Base-by-base conservation (phyloP, 2,329 filamentous ascomycete species). In the Colletotrichum noveboracense region DNA sequence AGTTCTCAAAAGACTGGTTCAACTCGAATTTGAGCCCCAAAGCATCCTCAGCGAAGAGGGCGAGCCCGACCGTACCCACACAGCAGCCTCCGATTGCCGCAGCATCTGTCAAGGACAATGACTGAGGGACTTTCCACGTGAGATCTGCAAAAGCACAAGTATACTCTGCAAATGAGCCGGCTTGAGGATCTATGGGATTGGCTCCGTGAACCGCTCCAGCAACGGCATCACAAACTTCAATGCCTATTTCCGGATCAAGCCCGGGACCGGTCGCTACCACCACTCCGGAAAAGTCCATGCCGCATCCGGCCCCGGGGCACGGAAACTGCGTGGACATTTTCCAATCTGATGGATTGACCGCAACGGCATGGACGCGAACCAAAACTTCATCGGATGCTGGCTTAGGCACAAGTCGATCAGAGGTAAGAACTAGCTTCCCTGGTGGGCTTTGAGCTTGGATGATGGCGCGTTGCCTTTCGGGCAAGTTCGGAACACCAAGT, bases 281-380 rank as follows among this genome's bases (percentile, higher is more conserved):
- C 13, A 78, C 79, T 32, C 84, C 84, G 10, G 81, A 79, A 74
- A 82, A 86, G 75, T 86, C 84, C 64, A 71, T 79, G 2, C 85
- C 85, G 24, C 78, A 56, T 8, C 82, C 78, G 30, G 82, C 80
- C 1, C 84, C 84, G 4, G 79, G 76, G 14, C 78, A 78, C 2
- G 79, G 70, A 60, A 78, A 78, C 60, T 77, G 76, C 16, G 80
- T 80, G 61, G 79, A 61, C 76, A 83, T 81, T 72, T 86, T 86
- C 66, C 77, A 77, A 77, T 87, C 85, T 61, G 70, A 73, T 1
- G 84, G 84, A 76, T 85, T 86, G 36, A 85, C 71, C 16, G 83
- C 83, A 2, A 86, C 81, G 1, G 82, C 80, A n/a, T 69, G 71
- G 8, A 79, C 79, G 65, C 75, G 76, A 32, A 83, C 77, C 21